A percentile compares a stretch with the other conserved stretches of the same genome.
Evolutionary conservation across 768 basidiomycete genomes (phyloP).

Genomic region (Tricholomella constricta): DNA sequence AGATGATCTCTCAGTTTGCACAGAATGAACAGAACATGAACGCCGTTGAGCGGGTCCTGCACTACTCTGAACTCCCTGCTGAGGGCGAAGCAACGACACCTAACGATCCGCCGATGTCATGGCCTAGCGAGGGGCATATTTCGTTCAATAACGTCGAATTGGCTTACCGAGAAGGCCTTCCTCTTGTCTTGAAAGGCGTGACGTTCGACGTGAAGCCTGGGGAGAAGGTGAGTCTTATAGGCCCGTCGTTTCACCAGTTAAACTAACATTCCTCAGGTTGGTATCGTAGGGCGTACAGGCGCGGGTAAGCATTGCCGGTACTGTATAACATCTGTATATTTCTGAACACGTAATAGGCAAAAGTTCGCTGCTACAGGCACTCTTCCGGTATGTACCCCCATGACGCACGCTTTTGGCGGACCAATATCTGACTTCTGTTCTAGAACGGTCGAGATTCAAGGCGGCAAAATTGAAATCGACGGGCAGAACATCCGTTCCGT

Average conservation of each 20-base stretch:
- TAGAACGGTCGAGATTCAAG: conserved; percentile 62
- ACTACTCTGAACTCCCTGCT: conserved; percentile 60
- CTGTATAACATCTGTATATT: background rate
- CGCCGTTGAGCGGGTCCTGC: conserved; percentile 65
- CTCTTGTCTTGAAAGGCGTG: conserved; percentile 62
- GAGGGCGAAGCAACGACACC: conserved; percentile 50
- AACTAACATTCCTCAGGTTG: conserved; percentile 31
- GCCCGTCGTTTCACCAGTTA: background rate
- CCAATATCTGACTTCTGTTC: background rate
- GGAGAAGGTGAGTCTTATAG: conserved; percentile 52
- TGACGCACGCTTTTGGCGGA: background rate
- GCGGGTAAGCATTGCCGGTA: too few species aligned
- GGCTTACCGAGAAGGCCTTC: conserved; percentile 62
- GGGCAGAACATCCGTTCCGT: conserved; percentile 50
- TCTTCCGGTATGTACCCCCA: conserved; percentile 44
- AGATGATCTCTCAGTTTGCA: conserved; percentile 57
- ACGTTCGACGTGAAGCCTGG: conserved; percentile 57
- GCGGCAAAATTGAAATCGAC: conserved; percentile 61
- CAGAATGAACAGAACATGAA: conserved; percentile 73
- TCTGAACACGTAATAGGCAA: conserved; percentile 38
- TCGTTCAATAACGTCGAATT: conserved; percentile 55
- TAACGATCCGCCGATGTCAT: conserved; percentile 46
- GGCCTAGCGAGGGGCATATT: conserved; percentile 56
- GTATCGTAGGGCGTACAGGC: conserved; percentile 51
- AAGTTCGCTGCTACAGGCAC: conserved; percentile 57